Percentiles rank a stretch among this genome's conserved stretches.
Evolutionary conservation across 2,329 filamentous ascomycete species (phyloP).

Genomic region (Blastomyces emzantsi): DNA sequence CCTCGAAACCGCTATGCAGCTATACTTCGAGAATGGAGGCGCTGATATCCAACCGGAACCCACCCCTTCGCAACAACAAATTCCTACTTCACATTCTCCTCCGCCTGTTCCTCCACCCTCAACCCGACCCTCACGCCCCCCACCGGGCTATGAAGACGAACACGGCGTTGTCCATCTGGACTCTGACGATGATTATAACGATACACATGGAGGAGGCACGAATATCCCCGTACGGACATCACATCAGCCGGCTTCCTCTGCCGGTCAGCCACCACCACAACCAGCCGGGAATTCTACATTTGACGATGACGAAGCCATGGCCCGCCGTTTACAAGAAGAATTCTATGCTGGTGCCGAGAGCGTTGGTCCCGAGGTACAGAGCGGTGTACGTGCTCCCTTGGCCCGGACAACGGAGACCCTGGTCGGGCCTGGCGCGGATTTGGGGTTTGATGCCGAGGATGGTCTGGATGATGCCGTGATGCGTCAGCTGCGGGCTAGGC

Average conservation of each 20-base stretch:
- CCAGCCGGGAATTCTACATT: conserved; percentile 45
- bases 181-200: conserved; percentile 60
- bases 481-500: conserved; percentile 51
- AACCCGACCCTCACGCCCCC: conserved; percentile 22
- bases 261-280: conserved; percentile 20
- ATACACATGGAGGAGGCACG: neutral
- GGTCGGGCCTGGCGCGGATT: conserved; percentile 58
- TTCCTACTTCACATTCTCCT: conserved; percentile 4
- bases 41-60: conserved; percentile 42
- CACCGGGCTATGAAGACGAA: conserved; percentile 44
- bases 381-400: conserved; percentile 79
- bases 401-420: conserved; percentile 85
- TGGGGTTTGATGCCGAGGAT: conserved; percentile 43
- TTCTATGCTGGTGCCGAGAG: conserved; percentile 57
- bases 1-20: conserved; percentile 73
- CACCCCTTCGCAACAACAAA: conserved; percentile 21
- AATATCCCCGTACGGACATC: conserved; percentile 25
- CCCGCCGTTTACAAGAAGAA: conserved; percentile 82
- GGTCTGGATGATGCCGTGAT: conserved; percentile 54
- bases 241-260: conserved; percentile 23
- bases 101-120: conserved; percentile 28
- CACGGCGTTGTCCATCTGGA: conserved; percentile 64
- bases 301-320: conserved; percentile 91
- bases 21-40: conserved; percentile 85
- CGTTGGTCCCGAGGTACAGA: conserved; percentile 38